Conservation (phyloP, 208 protist genomes). For the Trypanosoma melophagium region DNA sequence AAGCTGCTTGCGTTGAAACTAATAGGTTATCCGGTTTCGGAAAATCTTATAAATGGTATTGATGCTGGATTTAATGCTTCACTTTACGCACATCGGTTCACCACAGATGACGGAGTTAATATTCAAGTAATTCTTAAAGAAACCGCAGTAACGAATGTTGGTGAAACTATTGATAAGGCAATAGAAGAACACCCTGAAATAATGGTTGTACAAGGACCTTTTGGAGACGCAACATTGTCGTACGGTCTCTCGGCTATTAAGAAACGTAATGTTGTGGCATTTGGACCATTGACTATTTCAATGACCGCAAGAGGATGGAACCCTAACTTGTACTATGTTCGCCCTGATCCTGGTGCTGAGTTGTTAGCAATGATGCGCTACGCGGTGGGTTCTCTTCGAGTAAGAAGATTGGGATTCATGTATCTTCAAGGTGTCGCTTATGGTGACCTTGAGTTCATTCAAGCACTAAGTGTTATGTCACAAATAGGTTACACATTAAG, state of each 20-base stretch:
- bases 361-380: constrained; percentile 25
- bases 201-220: constrained; percentile 35
- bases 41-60: too few relatives aligned
- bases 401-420: constrained; percentile 40
- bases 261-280: constrained; percentile 1
- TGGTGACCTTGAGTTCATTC: constrained; percentile 33
- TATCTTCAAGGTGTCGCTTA: constrained; percentile 38
- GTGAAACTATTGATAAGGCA: background rate
- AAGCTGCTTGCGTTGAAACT: too few relatives aligned
- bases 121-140: too few relatives aligned
- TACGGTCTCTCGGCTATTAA: background rate
- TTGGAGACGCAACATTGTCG: constrained; percentile 2
- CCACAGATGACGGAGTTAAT: too few relatives aligned
- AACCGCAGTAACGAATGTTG: constrained; percentile 4
- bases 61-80: background rate
- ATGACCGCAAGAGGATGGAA: constrained; percentile 48
- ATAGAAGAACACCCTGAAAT: constrained; percentile 26
- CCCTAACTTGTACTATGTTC: constrained; percentile 39
- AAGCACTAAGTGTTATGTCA: constrained; percentile 14
- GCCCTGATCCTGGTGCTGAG: constrained; percentile 30
- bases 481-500: constrained; percentile 19
- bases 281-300: too few relatives aligned
- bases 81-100: too few relatives aligned
- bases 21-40: too few relatives aligned
- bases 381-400: constrained; percentile 7